Base-by-base conservation (phyloP, 2,329 filamentous ascomycete species). In the Colletotrichum tabaci region DNA sequence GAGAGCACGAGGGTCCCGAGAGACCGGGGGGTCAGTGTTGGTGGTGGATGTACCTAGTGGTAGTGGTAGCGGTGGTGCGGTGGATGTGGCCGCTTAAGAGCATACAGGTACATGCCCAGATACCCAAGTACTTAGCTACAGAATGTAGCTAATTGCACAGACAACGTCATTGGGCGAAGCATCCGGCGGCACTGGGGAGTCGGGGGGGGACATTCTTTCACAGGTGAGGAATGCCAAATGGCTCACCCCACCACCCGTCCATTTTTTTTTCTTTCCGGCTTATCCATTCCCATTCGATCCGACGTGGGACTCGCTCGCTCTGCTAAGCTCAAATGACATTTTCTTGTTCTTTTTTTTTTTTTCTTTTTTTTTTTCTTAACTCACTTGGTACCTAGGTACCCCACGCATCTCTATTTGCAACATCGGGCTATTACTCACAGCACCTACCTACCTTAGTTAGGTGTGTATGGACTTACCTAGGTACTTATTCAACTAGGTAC, bases 1-100 rank as follows among this genome's bases (percentile, higher is more conserved):
- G 56, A 69, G 30, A 66, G 56, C 63, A 71, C 67, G 55, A 71
- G 63, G 63, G 53, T 61, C 50, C 67, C 67, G 66, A 56, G 63
- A 67, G 38, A 26, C 67, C 56, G 50, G 63, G 67, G 63, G 38
- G 35, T 38, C 35, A 10, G 9, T 38, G 35, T 38, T 38, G 35
- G 35, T 10, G 35, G 35, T 38, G 35, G 35, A 38, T 9, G 2
- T 38, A 38, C 35, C 35, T 38, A 10, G 35, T 38, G 35, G 35
- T 38, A 38, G 35, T 38, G 35, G 35, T 38, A 38, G 35, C 35
- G 35, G 8, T 38, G 35, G 35, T 38, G 35, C 35, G 9, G 35
- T 10, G 6, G 21, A 47, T 21, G 61, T 53, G 67, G 42, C 56
- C 49, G 63, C 67, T 67, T 40, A 49, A 67, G 56, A 55, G 49